Conservation (phyloP, 257 asterid species). For the Gentiana macrophylla region DNA sequence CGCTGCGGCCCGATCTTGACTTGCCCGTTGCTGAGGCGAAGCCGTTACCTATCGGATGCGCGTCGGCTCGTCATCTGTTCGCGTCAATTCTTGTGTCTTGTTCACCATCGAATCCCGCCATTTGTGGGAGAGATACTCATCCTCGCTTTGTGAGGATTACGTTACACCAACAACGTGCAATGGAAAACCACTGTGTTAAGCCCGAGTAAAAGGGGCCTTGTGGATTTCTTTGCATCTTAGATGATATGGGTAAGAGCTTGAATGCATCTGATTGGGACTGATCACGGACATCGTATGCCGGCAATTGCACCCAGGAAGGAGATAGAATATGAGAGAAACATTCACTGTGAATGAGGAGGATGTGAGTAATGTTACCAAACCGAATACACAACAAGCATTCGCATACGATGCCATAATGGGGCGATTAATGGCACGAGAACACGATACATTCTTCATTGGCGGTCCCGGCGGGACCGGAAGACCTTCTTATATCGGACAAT, state of each 20-base stretch:
- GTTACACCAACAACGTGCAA: too few species aligned
- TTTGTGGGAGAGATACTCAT: neutral
- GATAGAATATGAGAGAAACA: neutral
- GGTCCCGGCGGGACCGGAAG: slow-evolving; percentile 1
- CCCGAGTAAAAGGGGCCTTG: neutral
- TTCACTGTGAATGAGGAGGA: neutral
- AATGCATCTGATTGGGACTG: neutral
- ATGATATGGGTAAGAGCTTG: too few species aligned
- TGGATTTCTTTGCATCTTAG: neutral
- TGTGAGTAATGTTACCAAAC: neutral
- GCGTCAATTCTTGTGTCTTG: neutral
- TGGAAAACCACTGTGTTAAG: neutral
- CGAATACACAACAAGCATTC: neutral
- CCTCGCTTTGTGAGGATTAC: neutral
- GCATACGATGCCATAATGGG: neutral
- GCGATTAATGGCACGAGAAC: neutral
- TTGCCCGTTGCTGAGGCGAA: neutral
- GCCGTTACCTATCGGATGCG: neutral
- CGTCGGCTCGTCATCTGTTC: neutral
- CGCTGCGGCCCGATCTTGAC: neutral
- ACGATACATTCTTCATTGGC: neutral
- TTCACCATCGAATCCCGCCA: neutral
- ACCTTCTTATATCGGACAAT: neutral
- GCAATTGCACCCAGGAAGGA: neutral
- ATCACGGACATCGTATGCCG: neutral